Conservation (phyloP, 2,329 filamentous ascomycete genomes). For the Pseudopyricularia javanii region DNA sequence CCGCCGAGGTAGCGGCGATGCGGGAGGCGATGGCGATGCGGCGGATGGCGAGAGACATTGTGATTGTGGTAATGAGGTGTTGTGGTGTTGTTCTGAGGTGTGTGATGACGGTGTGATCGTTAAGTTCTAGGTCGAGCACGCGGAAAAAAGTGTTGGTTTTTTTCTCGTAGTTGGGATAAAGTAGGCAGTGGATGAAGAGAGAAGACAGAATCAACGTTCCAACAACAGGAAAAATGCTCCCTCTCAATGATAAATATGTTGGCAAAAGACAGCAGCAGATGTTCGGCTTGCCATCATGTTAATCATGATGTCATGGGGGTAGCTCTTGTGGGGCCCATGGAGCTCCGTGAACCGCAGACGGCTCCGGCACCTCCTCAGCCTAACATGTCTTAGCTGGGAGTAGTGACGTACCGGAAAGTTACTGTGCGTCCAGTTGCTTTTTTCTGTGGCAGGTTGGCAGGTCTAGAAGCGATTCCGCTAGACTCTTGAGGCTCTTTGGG, state of each 20-base stretch:
- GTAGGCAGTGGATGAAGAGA: no score
- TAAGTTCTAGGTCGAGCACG: no score
- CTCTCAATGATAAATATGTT: background rate
- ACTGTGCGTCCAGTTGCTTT: background rate
- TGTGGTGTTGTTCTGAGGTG: background rate
- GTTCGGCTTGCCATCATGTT: background rate
- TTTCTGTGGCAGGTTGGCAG: no score
- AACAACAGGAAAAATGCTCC: no score
- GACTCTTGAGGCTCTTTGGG: no score
- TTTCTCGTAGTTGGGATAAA: no score
- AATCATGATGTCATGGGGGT: conserved; percentile 3
- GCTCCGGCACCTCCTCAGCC: background rate
- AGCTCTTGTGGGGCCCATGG: conserved; percentile 1
- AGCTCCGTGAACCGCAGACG: background rate
- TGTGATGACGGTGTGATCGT: no score
- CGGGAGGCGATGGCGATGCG: conserved; percentile 26
- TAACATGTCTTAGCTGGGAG: background rate
- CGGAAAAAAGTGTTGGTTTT: no score
- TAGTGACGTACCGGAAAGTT: background rate
- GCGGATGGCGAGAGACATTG: conserved; percentile 40
- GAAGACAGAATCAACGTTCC: no score
- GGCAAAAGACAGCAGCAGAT: background rate
- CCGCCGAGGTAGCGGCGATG: conserved; percentile 16
- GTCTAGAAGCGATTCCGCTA: no score
- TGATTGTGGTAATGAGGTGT: conserved; percentile 8